Base-by-base conservation (phyloP, 352 stramenopile species). In the Plasmopara muralis region DNA sequence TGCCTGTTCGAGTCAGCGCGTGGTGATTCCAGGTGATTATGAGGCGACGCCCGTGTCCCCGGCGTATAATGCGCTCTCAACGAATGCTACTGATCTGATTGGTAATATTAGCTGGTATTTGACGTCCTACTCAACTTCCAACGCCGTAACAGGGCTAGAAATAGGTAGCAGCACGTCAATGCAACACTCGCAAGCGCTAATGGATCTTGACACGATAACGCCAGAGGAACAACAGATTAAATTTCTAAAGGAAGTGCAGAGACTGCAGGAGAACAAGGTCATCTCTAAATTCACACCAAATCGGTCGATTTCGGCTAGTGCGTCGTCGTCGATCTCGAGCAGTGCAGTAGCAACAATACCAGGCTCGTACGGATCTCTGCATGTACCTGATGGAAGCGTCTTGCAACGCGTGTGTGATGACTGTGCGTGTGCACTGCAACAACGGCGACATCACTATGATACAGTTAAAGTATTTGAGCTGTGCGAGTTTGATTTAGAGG, bases 31-130 rank as follows among this genome's bases (percentile, higher is more conserved):
- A 42, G 43, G 29, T 3, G 43, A 49, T 10, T 49, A 49, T 16
- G 43, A 93, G 53, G 82, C 74, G 0, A 93, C 71, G 4, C 82
- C 82, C 0, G 75, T 87, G 30, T 67, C 75, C 10, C 66, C 79
- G 28, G 57, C 67, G 25, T 76, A 74, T 37, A 85, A 74, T 45
- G 76, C 77, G 25, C 45, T 93, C 8, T 82, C 76, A 18, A 77
- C 80, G 4, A 93, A 89, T 43, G 80, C 82, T 0, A 81, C 64
- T 5, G 79, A 89, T 10, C 44, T 90, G 28, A 90, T 93, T 43
- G 80, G 79, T 16, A 90, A 87, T 47, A 85, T 93, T 31, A 76
- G 76, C 42, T 90, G 81, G 76, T 93, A 90, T 49, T 75, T 93
- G 47, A 69, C 77, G 39, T 81, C 78, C 14, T 85, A 81, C 38